Conservation (phyloP, 73 alveolate genomes). For the Blepharisma japonicum region DNA sequence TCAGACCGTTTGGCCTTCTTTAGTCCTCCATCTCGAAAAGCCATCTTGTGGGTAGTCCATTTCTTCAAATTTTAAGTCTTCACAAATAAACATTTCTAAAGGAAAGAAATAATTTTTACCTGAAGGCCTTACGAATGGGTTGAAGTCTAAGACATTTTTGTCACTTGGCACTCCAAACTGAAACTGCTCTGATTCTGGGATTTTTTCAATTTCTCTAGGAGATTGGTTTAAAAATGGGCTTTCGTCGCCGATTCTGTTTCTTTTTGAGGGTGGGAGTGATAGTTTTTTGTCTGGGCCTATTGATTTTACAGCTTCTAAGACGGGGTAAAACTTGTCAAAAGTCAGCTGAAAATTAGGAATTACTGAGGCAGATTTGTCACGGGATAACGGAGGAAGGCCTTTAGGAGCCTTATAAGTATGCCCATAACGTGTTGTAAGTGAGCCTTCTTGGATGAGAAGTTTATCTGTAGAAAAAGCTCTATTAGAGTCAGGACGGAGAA, state of each 20-base stretch:
- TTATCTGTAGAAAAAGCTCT: neutral
- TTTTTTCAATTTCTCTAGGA: neutral
- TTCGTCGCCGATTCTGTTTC: neutral
- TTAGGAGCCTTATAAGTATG: neutral
- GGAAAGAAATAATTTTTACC: constrained; percentile 27
- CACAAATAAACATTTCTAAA: constrained; percentile 26
- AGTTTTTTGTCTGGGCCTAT: neutral
- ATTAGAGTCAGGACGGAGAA: neutral
- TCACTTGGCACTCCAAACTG: neutral
- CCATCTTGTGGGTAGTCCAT: constrained; percentile 1
- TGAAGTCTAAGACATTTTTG: neutral
- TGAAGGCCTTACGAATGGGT: constrained; percentile 16
- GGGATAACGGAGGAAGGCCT: neutral
- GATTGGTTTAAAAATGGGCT: neutral
- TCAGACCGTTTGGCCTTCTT: neutral
- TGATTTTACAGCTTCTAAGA: no score
- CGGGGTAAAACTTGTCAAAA: no score
- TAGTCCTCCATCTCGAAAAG: neutral
- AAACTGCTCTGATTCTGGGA: neutral
- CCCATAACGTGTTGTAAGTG: neutral
- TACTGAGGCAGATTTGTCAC: neutral
- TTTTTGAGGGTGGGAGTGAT: neutral
- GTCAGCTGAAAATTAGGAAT: no score
- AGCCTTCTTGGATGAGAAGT: neutral
- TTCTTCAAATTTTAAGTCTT: neutral